Percentiles rank a stretch among this genome's conserved stretches.
Conservation (phyloP, 176 grass and related monocot species). For the Aegilops speltoides region DNA sequence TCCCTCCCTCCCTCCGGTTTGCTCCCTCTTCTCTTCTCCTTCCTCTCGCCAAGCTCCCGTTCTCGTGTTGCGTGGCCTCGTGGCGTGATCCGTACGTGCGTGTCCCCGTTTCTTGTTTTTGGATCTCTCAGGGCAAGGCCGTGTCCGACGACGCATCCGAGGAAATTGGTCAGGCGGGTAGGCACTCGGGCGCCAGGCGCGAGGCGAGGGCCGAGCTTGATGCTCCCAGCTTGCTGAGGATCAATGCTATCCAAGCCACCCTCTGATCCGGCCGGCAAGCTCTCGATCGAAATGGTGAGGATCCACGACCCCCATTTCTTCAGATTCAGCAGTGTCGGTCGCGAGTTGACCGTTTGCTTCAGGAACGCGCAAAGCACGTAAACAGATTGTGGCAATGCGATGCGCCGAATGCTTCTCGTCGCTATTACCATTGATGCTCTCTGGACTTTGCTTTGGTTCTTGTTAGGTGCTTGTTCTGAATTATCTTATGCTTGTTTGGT, state of each 20-base stretch:
- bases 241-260: neutral
- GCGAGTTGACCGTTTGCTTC: neutral
- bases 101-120: neutral
- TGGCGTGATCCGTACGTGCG: neutral
- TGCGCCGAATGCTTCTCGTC: neutral
- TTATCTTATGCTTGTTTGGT: neutral
- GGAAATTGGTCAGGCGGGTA: neutral
- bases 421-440: neutral
- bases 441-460: neutral
- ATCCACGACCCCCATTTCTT: neutral
- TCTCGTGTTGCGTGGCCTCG: neutral
- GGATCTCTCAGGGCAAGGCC: neutral
- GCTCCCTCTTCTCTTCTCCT: neutral
- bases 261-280: neutral
- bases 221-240: conserved; percentile 15
- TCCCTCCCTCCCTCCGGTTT: neutral
- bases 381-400: neutral
- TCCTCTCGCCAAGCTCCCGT: neutral
- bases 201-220: neutral
- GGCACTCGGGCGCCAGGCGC: neutral
- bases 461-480: neutral
- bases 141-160: neutral
- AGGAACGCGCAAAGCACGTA: neutral
- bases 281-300: conserved; percentile 37
- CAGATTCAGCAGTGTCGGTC: conserved; percentile 22